Conservation (phyloP, 371 early-diverging fungal genomes). For the Encephalitozoon intestinalis region DNA sequence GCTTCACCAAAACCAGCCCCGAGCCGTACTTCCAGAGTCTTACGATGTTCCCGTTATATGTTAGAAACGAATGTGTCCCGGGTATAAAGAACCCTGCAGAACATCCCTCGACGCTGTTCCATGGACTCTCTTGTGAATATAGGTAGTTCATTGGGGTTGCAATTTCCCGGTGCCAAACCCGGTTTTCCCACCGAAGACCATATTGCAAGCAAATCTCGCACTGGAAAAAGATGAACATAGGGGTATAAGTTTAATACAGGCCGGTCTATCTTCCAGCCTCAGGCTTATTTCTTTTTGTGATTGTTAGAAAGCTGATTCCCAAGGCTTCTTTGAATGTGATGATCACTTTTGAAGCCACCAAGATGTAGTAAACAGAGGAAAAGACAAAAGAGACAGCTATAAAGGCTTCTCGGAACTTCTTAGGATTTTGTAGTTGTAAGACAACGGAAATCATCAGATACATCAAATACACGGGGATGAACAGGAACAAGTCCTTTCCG, state of each 20-base stretch:
- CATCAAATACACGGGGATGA: neutral
- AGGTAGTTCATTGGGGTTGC: constrained; percentile 6
- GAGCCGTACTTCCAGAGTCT: constrained; percentile 2
- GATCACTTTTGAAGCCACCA: neutral
- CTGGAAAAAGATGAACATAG: neutral
- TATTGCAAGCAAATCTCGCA: neutral
- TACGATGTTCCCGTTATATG: constrained; percentile 12
- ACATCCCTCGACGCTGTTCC: constrained; percentile 16
- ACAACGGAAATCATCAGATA: neutral
- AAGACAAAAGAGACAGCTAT: neutral
- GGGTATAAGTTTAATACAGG: neutral
- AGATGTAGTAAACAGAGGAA: neutral
- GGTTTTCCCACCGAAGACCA: neutral
- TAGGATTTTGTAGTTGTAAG: neutral
- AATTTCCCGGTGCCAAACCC: neutral
- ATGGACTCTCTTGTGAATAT: constrained; percentile 18
- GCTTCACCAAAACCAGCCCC: neutral
- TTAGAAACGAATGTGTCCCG: neutral
- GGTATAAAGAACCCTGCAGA: constrained; percentile 2
- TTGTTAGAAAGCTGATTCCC: neutral
- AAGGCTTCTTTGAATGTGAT: neutral
- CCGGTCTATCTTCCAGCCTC: neutral
- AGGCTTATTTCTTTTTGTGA: neutral
- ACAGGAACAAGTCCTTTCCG: neutral
- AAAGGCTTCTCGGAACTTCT: neutral